Evolutionary conservation across 257 asterid species (phyloP).

Genomic region (Penstemon barbatus): DNA sequence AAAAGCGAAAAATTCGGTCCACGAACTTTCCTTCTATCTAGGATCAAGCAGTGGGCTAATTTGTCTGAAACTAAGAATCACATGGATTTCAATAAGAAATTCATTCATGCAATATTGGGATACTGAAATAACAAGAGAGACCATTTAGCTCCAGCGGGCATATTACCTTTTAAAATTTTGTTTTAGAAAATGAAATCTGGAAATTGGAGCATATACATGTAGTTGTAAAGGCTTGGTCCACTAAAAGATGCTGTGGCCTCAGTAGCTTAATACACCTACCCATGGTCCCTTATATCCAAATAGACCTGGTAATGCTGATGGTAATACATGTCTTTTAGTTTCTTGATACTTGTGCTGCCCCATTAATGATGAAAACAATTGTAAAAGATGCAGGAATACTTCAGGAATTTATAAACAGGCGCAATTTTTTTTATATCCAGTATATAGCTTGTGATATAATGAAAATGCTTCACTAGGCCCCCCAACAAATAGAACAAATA

Average conservation of each 20-base stretch:
- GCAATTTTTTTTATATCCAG: background rate
- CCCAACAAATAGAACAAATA: slow-evolving; percentile 3
- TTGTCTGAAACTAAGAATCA: too few relatives aligned
- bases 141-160: too few relatives aligned
- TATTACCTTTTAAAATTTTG: too few relatives aligned
- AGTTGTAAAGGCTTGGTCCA: background rate
- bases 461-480: background rate
- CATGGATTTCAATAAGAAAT: too few relatives aligned
- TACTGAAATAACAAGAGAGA: too few relatives aligned
- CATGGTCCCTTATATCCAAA: background rate
- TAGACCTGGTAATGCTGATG: background rate
- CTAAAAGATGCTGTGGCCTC: slow-evolving; percentile 7
- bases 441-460: background rate
- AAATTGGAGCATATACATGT: background rate
- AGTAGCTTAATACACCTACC: background rate
- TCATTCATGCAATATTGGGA: too few relatives aligned
- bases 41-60: background rate
- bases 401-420: background rate
- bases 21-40: background rate
- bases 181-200: too few relatives aligned
- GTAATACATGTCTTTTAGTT: background rate
- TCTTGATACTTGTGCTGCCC: background rate
- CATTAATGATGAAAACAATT: background rate
- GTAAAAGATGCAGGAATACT: background rate
- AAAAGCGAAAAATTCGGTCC: background rate